Evolutionary conservation across 805 yeast genomes (phyloP).

Genomic region (Torulaspora delbrueckii): DNA sequence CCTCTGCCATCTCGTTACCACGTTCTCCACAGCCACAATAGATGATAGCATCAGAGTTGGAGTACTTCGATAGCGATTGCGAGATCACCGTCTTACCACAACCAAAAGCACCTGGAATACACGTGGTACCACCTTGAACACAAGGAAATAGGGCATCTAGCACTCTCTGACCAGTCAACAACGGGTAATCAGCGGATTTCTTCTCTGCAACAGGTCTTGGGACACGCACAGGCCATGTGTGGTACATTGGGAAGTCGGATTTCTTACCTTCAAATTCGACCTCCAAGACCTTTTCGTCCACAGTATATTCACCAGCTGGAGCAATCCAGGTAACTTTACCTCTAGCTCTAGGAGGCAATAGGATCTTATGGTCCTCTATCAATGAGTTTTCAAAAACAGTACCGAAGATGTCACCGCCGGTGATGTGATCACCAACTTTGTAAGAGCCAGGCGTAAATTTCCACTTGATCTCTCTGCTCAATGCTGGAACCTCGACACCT

Average conservation of each 20-base stretch:
- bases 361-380: conserved; percentile 84
- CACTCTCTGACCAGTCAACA: conserved; percentile 98
- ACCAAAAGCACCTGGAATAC: conserved; percentile 99
- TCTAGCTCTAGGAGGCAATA: conserved; percentile 96
- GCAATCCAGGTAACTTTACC: conserved; percentile 94
- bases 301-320: conserved; percentile 82
- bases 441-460: conserved; percentile 72
- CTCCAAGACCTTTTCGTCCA: conserved; percentile 85
- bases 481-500: conserved; percentile 97
- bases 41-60: conserved; percentile 94
- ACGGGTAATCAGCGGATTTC: conserved; percentile 87
- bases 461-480: conserved; percentile 73
- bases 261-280: conserved; percentile 90
- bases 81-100: conserved; percentile 99
- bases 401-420: conserved; percentile 98
- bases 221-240: conserved; percentile 99
- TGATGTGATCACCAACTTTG: conserved; percentile 92
- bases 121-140: conserved; percentile 99
- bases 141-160: conserved; percentile 96
- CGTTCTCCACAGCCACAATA: conserved; percentile 97
- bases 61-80: conserved; percentile 92
- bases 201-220: conserved; percentile 98
- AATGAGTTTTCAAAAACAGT: conserved; percentile 90
- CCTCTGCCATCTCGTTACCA: conserved; percentile 99
- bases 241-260: conserved; percentile 84